Conservation (phyloP, 164 flowering plant species). For the Santalum album region DNA sequence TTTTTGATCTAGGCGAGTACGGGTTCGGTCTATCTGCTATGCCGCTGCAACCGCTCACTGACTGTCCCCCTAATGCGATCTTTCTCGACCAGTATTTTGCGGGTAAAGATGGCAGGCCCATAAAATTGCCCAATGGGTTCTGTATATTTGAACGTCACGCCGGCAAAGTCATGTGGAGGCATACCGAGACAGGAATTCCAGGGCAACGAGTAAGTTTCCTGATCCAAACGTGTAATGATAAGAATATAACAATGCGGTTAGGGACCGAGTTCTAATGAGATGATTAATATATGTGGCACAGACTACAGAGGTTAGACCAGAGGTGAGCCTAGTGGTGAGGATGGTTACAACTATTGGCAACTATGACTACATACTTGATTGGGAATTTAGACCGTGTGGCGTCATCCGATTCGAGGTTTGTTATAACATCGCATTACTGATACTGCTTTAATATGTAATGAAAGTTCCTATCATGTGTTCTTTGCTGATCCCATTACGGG, state of each 20-base stretch:
- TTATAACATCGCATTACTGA: too few species aligned
- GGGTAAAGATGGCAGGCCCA: slow-evolving; percentile 31
- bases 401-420: slow-evolving; percentile 4
- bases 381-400: slow-evolving; percentile 33
- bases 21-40: slow-evolving; percentile 42
- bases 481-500: too few species aligned
- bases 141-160: slow-evolving; percentile 51
- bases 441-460: too few species aligned
- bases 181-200: slow-evolving; percentile 38
- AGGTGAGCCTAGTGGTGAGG: slow-evolving; percentile 28
- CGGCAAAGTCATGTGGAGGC: slow-evolving; percentile 66
- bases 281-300: slow-evolving; percentile 3
- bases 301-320: slow-evolving; percentile 20
- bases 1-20: slow-evolving; percentile 54
- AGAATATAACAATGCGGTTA: too few species aligned
- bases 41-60: slow-evolving; percentile 36
- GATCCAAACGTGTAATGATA: too few species aligned
- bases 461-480: too few species aligned
- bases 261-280: too few species aligned
- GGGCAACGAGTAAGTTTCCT: slow-evolving; percentile 24
- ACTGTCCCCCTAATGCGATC: slow-evolving; percentile 47
- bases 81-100: slow-evolving; percentile 38
- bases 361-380: slow-evolving; percentile 33
- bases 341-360: slow-evolving; percentile 32
- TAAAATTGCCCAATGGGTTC: slow-evolving; percentile 20